A percentile compares a stretch with the other conserved stretches of the same genome.
phyloP scores from a whole-genome alignment of 208 protist species.

The Leishmania lainsoni region DNA sequence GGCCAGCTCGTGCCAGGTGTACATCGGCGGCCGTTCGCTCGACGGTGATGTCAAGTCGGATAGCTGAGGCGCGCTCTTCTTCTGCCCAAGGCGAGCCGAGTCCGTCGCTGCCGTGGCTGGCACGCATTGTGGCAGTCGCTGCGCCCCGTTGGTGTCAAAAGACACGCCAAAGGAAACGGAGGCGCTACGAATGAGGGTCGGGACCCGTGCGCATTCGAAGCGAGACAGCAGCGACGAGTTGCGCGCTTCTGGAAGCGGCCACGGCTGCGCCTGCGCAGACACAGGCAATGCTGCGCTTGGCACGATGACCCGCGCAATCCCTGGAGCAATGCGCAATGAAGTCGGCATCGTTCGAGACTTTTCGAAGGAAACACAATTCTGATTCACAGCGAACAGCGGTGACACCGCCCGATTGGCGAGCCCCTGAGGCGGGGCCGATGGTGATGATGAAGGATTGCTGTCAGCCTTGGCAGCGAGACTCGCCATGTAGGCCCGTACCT shows the following conservation, averaged over 20 bases:
- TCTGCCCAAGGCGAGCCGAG: neutral
- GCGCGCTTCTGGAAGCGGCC: neutral
- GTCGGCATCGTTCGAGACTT: neutral
- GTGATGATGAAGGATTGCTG: neutral
- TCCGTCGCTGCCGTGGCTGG: neutral
- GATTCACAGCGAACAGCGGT: too few species aligned
- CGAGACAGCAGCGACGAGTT: neutral
- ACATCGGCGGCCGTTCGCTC: neutral
- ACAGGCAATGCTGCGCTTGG: neutral
- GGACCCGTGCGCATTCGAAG: neutral
- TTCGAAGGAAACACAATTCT: neutral
- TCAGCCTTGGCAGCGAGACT: neutral
- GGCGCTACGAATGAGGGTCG: neutral
- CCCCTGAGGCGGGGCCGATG: neutral
- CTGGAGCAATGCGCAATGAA: neutral
- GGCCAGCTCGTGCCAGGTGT: neutral
- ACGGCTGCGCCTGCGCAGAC: neutral
- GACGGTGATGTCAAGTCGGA: neutral
- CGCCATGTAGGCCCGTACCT: neutral
- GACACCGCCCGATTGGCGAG: neutral
- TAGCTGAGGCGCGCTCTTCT: neutral
- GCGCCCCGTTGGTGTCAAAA: neutral
- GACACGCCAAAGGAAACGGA: neutral
- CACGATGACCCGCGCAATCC: neutral
- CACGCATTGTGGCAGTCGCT: neutral